Evolutionary conservation across 768 basidiomycete genomes (phyloP).

Genomic region (Mycena chlorophos): DNA sequence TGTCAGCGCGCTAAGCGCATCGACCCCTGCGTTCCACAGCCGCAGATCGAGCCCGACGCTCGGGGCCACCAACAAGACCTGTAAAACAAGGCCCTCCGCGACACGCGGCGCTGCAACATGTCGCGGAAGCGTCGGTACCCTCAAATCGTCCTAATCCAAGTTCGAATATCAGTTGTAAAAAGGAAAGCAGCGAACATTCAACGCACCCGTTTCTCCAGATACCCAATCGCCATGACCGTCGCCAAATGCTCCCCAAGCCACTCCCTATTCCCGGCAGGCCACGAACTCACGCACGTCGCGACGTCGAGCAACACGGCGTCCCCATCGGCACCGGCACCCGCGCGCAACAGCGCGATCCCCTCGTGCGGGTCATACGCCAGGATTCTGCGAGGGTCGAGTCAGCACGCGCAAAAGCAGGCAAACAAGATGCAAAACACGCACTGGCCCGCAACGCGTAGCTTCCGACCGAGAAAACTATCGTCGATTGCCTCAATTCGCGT

Average conservation of each 20-base stretch:
- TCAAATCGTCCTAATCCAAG: slow-evolving; percentile 35
- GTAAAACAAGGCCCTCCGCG: not conserved
- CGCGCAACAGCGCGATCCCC: slow-evolving; percentile 49
- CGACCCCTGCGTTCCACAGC: slow-evolving; percentile 39
- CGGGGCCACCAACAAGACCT: not conserved
- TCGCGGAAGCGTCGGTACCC: slow-evolving; percentile 45
- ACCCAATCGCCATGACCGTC: slow-evolving; percentile 56
- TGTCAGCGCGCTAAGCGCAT: not conserved
- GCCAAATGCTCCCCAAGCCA: slow-evolving; percentile 59
- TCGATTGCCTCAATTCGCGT: slow-evolving; percentile 44
- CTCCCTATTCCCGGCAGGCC: slow-evolving; percentile 20
- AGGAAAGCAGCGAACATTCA: not conserved
- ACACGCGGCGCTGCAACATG: slow-evolving; percentile 35
- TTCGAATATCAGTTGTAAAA: not conserved
- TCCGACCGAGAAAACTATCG: slow-evolving; percentile 43
- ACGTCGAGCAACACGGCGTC: slow-evolving; percentile 54
- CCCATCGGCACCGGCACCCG: slow-evolving; percentile 38
- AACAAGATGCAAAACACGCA: slow-evolving; percentile 30
- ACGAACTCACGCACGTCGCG: slow-evolving; percentile 48
- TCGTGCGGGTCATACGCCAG: slow-evolving; percentile 54
- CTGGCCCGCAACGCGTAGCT: slow-evolving; percentile 63
- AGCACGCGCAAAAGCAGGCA: slow-evolving; percentile 2
- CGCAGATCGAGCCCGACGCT: slow-evolving; percentile 32
- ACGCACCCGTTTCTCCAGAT: slow-evolving; percentile 55
- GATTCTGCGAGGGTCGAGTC: slow-evolving; percentile 40